Base-by-base conservation (phyloP, 352 stramenopile species). In the Globisporangium yorkense region DNA sequence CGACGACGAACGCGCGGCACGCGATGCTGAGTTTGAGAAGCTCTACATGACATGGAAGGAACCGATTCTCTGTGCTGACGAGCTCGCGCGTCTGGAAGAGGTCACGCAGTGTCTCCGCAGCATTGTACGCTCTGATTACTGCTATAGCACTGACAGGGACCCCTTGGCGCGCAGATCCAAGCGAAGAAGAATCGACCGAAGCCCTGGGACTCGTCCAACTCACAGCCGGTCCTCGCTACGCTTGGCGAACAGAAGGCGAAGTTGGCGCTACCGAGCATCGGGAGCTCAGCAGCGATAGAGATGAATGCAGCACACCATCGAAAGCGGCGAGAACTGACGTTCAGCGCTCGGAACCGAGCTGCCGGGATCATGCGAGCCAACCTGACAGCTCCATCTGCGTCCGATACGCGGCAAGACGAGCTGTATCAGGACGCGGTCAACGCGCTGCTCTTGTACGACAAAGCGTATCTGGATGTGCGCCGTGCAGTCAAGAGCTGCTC, bases 71-170 rank as follows among this genome's bases (percentile, higher is more conserved):
- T 71, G 70, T 21, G 51, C 57, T 0, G 57, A 62, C 1, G 79
- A 89, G 47, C 57, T 85, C 3, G 35, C 46, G 48, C 65, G 79
- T 5, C 51, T 89, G 5, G 45, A 75, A 33, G 63, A 81, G 61
- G 77, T 80, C 54, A 5, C 16, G 15, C n/a, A 33, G 37, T 31
- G 5, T 27, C 3, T 7, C 18, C 18, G n/a, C n/a, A 29, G 6
- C 8, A 7, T 16, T 13, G 35, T 0, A 41, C 12, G 44, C 21
- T 47, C n/a, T 21, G n/a, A 37, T 18, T 2, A 6, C 5, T 40
- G 35, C 9, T 40, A 9, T 15, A 16, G 35, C 8, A 15, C 37
- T 18, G 37, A 43, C 37, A 18, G 12, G 10, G 3, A 5, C 4
- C 12, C 16, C 13, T 52, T 5, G 27, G 21, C 18, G 44, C 40